A percentile compares a stretch with the other conserved stretches of the same genome.
phyloP scores from a whole-genome alignment of 2,329 filamentous ascomycete genomes.

The Canariomyces notabilis region DNA sequence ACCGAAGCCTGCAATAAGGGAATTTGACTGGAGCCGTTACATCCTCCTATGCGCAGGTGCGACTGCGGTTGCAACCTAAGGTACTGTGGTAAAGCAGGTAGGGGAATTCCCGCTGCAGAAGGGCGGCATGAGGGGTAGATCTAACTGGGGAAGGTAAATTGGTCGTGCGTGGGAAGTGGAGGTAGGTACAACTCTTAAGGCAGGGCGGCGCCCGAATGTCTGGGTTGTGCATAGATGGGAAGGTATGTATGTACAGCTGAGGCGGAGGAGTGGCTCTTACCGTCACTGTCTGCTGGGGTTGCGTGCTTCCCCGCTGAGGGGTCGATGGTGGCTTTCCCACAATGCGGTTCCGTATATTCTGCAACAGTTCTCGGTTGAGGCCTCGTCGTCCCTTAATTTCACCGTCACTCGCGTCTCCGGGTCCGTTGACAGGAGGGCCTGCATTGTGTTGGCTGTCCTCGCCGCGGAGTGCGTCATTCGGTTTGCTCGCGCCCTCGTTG shows the following conservation, averaged over 20 bases:
- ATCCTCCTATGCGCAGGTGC: background rate
- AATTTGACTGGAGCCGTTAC: background rate
- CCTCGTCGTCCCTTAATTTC: constrained; percentile 21
- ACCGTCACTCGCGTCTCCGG: constrained; percentile 2
- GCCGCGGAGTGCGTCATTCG: background rate
- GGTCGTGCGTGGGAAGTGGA: background rate
- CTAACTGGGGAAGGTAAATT: too few species aligned
- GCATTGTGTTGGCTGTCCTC: constrained; percentile 8
- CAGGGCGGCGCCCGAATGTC: background rate
- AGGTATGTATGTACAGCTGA: too few species aligned
- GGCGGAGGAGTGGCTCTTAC: constrained; percentile 11
- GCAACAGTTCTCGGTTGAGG: constrained; percentile 28
- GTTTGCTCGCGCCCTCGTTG: constrained; percentile 14
- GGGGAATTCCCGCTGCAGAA: background rate
- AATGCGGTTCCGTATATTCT: constrained; percentile 26
- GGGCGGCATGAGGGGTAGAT: background rate
- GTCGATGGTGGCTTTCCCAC: constrained; percentile 22
- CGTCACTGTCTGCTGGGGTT: constrained; percentile 8
- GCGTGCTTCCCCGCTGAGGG: constrained; percentile 25
- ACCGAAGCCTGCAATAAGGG: background rate
- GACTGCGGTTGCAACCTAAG: background rate
- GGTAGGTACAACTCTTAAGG: background rate
- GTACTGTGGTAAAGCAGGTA: background rate
- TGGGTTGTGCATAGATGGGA: background rate
- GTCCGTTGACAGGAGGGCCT: constrained; percentile 2